Conservation (phyloP, 2,329 filamentous ascomycete species). For the Botrytis elliptica region DNA sequence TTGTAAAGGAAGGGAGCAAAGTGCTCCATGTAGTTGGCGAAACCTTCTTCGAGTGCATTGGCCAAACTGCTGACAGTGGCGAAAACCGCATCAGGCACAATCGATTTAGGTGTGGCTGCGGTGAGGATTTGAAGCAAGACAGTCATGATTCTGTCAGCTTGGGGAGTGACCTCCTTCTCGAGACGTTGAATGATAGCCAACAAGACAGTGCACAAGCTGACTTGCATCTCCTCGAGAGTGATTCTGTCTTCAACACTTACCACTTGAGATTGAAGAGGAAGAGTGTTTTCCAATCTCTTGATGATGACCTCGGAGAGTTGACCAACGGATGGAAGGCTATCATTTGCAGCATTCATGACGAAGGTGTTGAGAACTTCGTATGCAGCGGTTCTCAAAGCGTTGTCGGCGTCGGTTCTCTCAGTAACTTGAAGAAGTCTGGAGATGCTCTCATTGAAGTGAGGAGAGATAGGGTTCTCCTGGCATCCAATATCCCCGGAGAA, state of each 20-base stretch:
- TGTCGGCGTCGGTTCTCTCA: conserved; percentile 77
- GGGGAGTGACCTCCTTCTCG: conserved; percentile 85
- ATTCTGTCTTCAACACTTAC: conserved; percentile 97
- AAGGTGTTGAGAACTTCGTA: conserved; percentile 98
- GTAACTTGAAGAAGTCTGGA: conserved; percentile 82
- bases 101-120: conserved; percentile 79
- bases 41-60: conserved; percentile 87
- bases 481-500: conserved; percentile 86
- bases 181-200: conserved; percentile 88
- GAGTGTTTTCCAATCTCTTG: conserved; percentile 84
- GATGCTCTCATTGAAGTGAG: conserved; percentile 91
- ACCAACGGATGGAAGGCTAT: conserved; percentile 78
- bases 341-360: conserved; percentile 83
- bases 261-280: conserved; percentile 86
- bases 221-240: conserved; percentile 96
- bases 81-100: conserved; percentile 91
- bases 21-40: conserved; percentile 95
- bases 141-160: conserved; percentile 93
- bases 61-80: conserved; percentile 89
- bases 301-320: conserved; percentile 84
- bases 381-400: conserved; percentile 86
- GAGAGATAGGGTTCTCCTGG: conserved; percentile 76
- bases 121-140: conserved; percentile 77
- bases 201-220: conserved; percentile 86
- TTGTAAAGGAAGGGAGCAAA: conserved; percentile 93